These are phyloP conservation scores for Escovopsis sp. DNA, from an alignment of 2,329 filamentous ascomycete genomes.

Conservation along the genomic window DNA sequence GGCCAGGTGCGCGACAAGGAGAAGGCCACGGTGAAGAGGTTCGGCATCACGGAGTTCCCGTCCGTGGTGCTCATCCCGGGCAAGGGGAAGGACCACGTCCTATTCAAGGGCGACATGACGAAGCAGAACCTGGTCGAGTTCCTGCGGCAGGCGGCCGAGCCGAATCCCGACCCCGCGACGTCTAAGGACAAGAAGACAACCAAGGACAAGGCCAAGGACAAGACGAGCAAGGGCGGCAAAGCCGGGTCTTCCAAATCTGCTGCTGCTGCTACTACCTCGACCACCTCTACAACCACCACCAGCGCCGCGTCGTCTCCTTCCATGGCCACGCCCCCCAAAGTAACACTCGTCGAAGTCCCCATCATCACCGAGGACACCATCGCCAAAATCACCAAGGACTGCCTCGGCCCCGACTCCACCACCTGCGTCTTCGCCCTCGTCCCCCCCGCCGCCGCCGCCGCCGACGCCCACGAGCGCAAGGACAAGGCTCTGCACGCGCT, in stretches of 20 bases:
- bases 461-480: constrained; percentile 32
- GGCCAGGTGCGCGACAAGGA: constrained; percentile 79
- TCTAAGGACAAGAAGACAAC: constrained; percentile 23
- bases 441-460: constrained; percentile 54
- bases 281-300: constrained; percentile 10
- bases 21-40: constrained; percentile 51
- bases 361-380: constrained; percentile 20
- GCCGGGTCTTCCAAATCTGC: constrained; percentile 14
- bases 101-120: constrained; percentile 72
- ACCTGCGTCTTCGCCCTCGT: constrained; percentile 72
- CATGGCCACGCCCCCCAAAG: constrained; percentile 7
- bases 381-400: constrained; percentile 54
- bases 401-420: constrained; percentile 58
- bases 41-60: constrained; percentile 64
- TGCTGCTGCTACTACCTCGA: constrained; percentile 16
- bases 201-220: constrained; percentile 8
- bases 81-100: constrained; percentile 48
- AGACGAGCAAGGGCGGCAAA: constrained; percentile 18
- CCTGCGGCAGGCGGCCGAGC: constrained; percentile 59
- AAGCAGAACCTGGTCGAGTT: constrained; percentile 72
- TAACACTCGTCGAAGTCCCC: too few species aligned
- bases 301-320: constrained; percentile 14
- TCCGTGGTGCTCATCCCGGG: constrained; percentile 66
- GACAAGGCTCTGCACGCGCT: constrained; percentile 46
- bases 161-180: constrained; percentile 58